Base-by-base conservation (phyloP, 495 filamentous ascomycete species). In the Astrocystis sublimbata region DNA sequence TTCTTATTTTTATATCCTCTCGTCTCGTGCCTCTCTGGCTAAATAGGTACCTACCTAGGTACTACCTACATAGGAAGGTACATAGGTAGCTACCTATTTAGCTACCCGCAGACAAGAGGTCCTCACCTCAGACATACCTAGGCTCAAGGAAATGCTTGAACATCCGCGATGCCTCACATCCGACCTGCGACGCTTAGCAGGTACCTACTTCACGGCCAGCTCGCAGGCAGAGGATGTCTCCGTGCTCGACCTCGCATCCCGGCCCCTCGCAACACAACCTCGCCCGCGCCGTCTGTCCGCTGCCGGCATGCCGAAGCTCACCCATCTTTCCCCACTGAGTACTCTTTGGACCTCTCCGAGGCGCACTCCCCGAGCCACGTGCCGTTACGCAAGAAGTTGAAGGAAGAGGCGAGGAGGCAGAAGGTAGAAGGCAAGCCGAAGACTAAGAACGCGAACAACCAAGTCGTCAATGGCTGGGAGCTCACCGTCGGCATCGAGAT, bases 401-500 rank as follows among this genome's bases (percentile, higher is more conserved):
- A 92, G 67, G 88, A 91, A 55, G 84, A 88, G 60, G 85, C 86
- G 5, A 92, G 86, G 67, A 75, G 70, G 49, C 68, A 74, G 45
- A 82, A 78, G 62, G 60, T 69, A 0, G 68, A 66, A 0, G 75
- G 73, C 15, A 62, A 55, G 19, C 72, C 76, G 61, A 68, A 72
- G 58, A 76, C 71, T 38, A 69, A 71, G 35, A 83, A 82, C n/a
- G 67, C 36, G 54, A 73, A 78, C 56, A 81, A 79, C 58, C 81
- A 84, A 60, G 80, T 77, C 43, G 74, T 85, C 9, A 77, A 83
- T 19, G 79, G 82, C 28, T 98, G 93, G 93, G 89, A 94, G 65
- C 79, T 98, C 68, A 97, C 93, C 0, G 92, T 96, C 13, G 94
- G 94, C 46, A 90, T 99, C 67, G 94, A 99, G 76, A 92, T 99